Percentiles rank a stretch among this genome's conserved stretches.
Conservation (phyloP, 768 basidiomycete genomes). For the Antrodiella citrinella region DNA sequence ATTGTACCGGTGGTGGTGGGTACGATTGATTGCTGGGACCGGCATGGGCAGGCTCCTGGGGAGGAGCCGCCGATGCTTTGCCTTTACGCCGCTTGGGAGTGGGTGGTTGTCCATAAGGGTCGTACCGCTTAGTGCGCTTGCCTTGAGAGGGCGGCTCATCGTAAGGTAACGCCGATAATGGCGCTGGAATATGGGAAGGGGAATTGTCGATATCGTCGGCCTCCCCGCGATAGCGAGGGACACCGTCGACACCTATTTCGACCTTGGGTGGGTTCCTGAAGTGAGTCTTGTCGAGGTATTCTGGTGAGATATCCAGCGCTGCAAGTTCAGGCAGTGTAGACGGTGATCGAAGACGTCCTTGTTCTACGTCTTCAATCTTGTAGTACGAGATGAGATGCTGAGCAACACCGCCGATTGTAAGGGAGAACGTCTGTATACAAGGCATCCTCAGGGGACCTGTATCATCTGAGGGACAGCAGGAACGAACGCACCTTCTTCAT, state of each 20-base stretch:
- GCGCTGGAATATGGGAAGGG: constrained; percentile 20
- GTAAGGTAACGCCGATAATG: constrained; percentile 16
- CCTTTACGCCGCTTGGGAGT: constrained; percentile 18
- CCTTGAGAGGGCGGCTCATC: constrained; percentile 12
- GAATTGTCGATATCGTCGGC: constrained; percentile 52
- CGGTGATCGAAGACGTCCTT: constrained; percentile 80
- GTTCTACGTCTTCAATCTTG: constrained; percentile 83
- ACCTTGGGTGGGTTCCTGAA: constrained; percentile 89
- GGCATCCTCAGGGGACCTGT: neutral
- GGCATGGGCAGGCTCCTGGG: constrained; percentile 11
- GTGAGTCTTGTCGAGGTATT: constrained; percentile 84
- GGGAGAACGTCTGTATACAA: constrained; percentile 71
- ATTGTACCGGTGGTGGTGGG: neutral
- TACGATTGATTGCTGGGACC: neutral
- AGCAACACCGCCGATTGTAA: constrained; percentile 74
- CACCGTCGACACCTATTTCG: constrained; percentile 76
- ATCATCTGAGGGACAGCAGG: neutral
- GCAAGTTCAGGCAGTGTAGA: constrained; percentile 85
- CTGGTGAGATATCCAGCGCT: constrained; percentile 76
- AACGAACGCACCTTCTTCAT: constrained; percentile 83
- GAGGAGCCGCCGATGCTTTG: constrained; percentile 12
- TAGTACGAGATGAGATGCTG: constrained; percentile 97
- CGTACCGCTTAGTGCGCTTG: constrained; percentile 26
- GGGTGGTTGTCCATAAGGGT: constrained; percentile 19
- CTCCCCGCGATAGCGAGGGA: constrained; percentile 76